phyloP scores from a whole-genome alignment of 768 basidiomycete genomes.

The Termitomyces sp. region DNA sequence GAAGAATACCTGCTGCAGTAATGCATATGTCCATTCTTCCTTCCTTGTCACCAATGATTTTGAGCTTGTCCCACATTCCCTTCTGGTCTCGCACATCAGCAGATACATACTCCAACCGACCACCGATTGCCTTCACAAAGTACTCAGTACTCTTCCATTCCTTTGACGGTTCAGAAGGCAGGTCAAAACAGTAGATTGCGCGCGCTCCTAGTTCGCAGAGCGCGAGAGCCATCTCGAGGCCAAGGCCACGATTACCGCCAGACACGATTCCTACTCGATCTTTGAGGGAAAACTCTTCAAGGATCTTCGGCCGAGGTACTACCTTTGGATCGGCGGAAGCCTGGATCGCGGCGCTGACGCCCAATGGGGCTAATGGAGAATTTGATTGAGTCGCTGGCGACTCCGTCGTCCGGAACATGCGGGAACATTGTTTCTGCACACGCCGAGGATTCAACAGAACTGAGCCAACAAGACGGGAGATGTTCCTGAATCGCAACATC shows the following conservation, averaged over 20 bases:
- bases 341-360: slow-evolving; percentile 52
- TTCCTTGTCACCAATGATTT: slow-evolving; percentile 47
- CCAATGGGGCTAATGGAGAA: slow-evolving; percentile 61
- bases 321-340: slow-evolving; percentile 29
- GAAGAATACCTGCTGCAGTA: slow-evolving; percentile 71
- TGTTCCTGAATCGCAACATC: neutral
- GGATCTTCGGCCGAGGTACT: slow-evolving; percentile 38
- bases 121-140: slow-evolving; percentile 40
- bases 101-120: slow-evolving; percentile 51
- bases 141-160: slow-evolving; percentile 50
- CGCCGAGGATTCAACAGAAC: neutral
- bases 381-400: slow-evolving; percentile 26
- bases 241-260: neutral
- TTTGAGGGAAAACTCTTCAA: neutral
- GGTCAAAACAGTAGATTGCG: slow-evolving; percentile 63
- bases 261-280: neutral
- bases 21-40: slow-evolving; percentile 41
- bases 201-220: slow-evolving; percentile 67
- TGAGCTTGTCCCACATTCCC: slow-evolving; percentile 46
- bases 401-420: neutral
- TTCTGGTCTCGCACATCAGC: slow-evolving; percentile 63
- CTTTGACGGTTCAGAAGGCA: slow-evolving; percentile 45
- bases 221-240: slow-evolving; percentile 14
- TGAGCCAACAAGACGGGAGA: neutral
- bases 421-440: neutral